These are phyloP conservation scores for Xylaria digitata DNA, from an alignment of 2,329 filamentous ascomycete genomes.

Conservation along the genomic window DNA sequence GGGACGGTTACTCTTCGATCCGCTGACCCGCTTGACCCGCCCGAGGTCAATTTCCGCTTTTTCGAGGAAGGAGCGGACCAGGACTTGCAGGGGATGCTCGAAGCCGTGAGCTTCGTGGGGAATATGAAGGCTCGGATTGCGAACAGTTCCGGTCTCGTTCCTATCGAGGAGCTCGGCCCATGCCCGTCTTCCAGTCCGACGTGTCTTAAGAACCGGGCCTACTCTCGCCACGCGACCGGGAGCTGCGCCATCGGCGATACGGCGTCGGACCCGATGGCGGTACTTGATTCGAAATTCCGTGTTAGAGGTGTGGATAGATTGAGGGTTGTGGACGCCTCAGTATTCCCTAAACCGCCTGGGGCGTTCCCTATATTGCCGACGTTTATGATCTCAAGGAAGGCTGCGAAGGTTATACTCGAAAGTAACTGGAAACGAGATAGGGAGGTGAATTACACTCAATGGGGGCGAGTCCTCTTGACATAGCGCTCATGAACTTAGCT, in stretches of 20 bases:
- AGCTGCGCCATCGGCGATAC: constrained; percentile 45
- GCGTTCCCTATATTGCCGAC: constrained; percentile 46
- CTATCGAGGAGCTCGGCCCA: constrained; percentile 45
- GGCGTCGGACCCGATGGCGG: constrained; percentile 62
- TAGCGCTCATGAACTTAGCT: background rate
- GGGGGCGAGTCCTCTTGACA: background rate
- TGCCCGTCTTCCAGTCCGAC: constrained; percentile 27
- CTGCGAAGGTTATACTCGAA: constrained; percentile 43
- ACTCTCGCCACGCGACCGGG: constrained; percentile 43
- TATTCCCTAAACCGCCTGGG: constrained; percentile 62
- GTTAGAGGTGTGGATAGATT: constrained; percentile 63
- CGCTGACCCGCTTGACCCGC: constrained; percentile 71
- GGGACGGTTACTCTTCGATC: constrained; percentile 72
- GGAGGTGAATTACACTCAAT: too few relatives aligned
- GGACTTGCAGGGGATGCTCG: constrained; percentile 44
- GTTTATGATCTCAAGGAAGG: constrained; percentile 48
- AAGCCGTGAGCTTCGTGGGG: constrained; percentile 57
- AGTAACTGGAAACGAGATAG: constrained; percentile 2
- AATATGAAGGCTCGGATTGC: constrained; percentile 54
- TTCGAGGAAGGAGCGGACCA: constrained; percentile 62
- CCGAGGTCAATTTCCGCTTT: constrained; percentile 72
- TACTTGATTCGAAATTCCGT: constrained; percentile 63
- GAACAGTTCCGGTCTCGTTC: constrained; percentile 47
- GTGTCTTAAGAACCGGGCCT: constrained; percentile 31
- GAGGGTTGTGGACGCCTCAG: constrained; percentile 66